Evolutionary conservation across 1,284 basidiomycete species (phyloP).

Genomic region (Porogramme epimiltina): DNA sequence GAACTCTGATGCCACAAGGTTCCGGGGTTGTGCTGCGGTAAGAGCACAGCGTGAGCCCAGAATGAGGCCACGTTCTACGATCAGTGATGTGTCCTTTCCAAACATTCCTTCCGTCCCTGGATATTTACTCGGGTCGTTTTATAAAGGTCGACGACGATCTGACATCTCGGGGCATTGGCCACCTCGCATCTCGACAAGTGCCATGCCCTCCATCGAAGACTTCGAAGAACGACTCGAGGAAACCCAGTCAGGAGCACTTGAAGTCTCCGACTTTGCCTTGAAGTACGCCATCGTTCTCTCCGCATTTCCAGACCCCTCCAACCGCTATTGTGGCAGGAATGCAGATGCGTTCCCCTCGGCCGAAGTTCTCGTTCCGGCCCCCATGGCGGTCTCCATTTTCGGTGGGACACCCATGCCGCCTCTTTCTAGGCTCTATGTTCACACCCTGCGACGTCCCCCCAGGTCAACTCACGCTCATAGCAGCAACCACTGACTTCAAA

Average conservation of each 20-base stretch:
- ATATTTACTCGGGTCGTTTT: no score
- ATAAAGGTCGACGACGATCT: no score
- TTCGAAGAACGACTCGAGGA: conserved; percentile 6
- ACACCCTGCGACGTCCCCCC: no score
- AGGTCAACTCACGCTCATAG: conserved; percentile 12
- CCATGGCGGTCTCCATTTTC: conserved; percentile 11
- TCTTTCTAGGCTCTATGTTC: no score
- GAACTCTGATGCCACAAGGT: no score
- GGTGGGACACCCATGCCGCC: no score
- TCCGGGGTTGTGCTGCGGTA: no score
- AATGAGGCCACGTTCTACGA: no score
- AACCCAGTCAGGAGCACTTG: conserved; percentile 10
- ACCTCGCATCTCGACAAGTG: neutral
- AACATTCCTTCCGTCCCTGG: no score
- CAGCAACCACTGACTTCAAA: conserved; percentile 15
- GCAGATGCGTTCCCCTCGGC: conserved; percentile 11
- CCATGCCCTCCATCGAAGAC: conserved; percentile 1
- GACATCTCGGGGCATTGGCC: no score
- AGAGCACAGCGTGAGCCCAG: no score
- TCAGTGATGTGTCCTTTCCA: no score
- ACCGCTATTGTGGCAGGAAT: neutral
- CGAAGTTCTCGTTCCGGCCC: conserved; percentile 11
- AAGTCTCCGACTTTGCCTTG: conserved; percentile 9
- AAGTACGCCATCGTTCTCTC: conserved; percentile 2
- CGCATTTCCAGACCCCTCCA: neutral